Base-by-base conservation (phyloP, 1,139 yeast genomes). In the Diutina ranongensis region DNA sequence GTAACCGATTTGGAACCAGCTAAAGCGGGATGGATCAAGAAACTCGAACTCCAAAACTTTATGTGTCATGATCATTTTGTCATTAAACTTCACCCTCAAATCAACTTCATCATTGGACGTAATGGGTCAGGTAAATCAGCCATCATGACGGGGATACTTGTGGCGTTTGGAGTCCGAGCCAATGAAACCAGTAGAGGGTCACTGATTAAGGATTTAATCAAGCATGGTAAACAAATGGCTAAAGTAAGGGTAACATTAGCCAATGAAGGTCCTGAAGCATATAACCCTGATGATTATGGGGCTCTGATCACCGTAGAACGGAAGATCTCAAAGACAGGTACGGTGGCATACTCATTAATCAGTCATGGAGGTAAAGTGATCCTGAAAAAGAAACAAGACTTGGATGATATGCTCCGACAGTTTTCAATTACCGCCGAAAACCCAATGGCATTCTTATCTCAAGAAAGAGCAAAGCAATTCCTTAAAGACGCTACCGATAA, bases 81-180 rank as follows among this genome's bases (percentile, higher is more conserved):
- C 47, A 64, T 92, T 16, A 75, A 74, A 2, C 70, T 94, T 40
- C 95, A 95, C 0, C 94, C 95, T 0, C 78, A 83, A 48, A 72
- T 92, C 51, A 94, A 92, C 61, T 87, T 94, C 57, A 86, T 94
- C 48, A 85, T 88, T 34, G 99, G 99, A 12, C 76, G 85, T 51
- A 94, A 94, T 57, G 99, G 99, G 2, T 82, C 95, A 32, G 99
- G 99, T 31, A 94, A 94, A 58, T 81, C 94, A 61, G 96, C 98
- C 1, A 74, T 94, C 28, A 65, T 94, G 50, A 89, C 97, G 0
- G 97, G 96, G 1, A 79, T 94, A 5, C 80, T 94, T 2, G 83
- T 88, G 12, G 94, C 96, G 5, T 65, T 92, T 9, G 98, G 98
- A n/a, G 95, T 95, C 1, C 84, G 82, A 55, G 97, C 97, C 0